Percentiles rank a stretch among this genome's conserved stretches.
phyloP scores from a whole-genome alignment of 129 eudicot genomes.

The Deinandra increscens region DNA sequence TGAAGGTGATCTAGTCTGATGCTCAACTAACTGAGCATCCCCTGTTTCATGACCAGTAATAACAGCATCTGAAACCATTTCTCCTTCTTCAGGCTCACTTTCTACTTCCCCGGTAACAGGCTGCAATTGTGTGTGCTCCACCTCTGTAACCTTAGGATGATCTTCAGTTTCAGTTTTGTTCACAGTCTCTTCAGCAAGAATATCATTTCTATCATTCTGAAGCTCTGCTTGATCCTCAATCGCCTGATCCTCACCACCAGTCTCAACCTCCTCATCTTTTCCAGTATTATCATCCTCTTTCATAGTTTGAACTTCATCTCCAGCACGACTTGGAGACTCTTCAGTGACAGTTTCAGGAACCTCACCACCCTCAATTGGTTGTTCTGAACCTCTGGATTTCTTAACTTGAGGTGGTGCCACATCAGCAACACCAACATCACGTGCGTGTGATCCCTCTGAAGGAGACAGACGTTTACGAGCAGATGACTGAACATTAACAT shows the following conservation, averaged over 20 bases:
- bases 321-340: constrained; percentile 39
- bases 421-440: constrained; percentile 45
- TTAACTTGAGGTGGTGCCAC: constrained; percentile 43
- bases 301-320: constrained; percentile 31
- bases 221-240: constrained; percentile 38
- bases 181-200: constrained; percentile 39
- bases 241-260: constrained; percentile 28
- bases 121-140: constrained; percentile 51
- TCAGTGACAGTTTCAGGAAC: constrained; percentile 44
- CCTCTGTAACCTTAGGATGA: constrained; percentile 30
- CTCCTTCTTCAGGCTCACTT: constrained; percentile 86
- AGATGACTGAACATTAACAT: constrained; percentile 31
- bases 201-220: constrained; percentile 32
- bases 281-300: constrained; percentile 51
- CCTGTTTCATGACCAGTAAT: constrained; percentile 15
- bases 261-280: constrained; percentile 42
- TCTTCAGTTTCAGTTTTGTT: constrained; percentile 47
- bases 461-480: constrained; percentile 64
- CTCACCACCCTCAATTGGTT: constrained; percentile 41
- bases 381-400: constrained; percentile 58
- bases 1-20: constrained; percentile 35
- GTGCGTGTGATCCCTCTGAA: constrained; percentile 47
- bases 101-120: constrained; percentile 44
- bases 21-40: constrained; percentile 17
- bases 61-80: constrained; percentile 45